Evolutionary conservation across 331 rosid genomes (phyloP), one percentile per base, ranked within the genome.

Genomic region (Rhamnella rubrinervis): DNA sequence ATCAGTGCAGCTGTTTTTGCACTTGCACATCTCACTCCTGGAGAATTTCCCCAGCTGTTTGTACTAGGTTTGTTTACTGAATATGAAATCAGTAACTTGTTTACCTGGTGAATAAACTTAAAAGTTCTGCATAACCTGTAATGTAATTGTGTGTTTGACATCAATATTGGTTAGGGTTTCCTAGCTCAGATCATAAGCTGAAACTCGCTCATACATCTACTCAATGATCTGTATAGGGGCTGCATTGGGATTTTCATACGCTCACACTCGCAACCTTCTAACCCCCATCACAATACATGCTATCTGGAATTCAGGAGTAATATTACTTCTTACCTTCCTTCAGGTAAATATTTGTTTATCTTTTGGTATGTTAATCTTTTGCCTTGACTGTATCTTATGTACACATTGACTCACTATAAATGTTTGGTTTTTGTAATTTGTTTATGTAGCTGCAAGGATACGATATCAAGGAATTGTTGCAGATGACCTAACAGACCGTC

Each of bases 1-100:
- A 66, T 93, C 55, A 88, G 93, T 39, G 95, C 97, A 40, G 85
- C 96, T 60, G 90, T 87, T 35, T 93, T 93, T 71, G 88, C 98
- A 62, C 90, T 93, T 63, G 97, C 98, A 6, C 98, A 93, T 91
- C 89, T 91, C 70, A 91, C 97, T 78, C 98, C 97, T 2, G 97
- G 97, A 71, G 90, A 91, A 80, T 89, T 93, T 78, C 97, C 96
- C 1, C 98, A 93, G 83, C 79, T 88, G 60, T 93, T 91, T 85
- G 95, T 93, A 61, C 88, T 90, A 65, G 96, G 97, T 93, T 44
- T 44, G 49, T 44, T 40, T 1, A 40, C 46, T 44, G 16, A 44
- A 44, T 40, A 44, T 31, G 1, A 44, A 7, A 44, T 44, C 4
- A 41, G 12, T 2, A 85, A 64, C 51, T 21, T 59, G 56, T 57